These are phyloP conservation scores for Phlebopus sp. DNA, from an alignment of 1,284 basidiomycete genomes.

Conservation along the genomic window DNA sequence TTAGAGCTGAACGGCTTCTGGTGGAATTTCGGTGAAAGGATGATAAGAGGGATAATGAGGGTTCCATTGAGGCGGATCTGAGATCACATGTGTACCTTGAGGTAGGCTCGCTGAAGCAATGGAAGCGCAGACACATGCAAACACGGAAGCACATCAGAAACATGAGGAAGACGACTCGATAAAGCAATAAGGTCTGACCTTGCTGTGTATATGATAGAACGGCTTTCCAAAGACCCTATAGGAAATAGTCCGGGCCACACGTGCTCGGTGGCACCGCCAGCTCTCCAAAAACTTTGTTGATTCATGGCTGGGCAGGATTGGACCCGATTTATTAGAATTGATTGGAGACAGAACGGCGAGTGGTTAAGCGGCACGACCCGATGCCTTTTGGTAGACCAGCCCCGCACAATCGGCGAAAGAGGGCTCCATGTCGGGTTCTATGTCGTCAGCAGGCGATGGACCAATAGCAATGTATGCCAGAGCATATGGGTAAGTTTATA, in stretches of 20 bases:
- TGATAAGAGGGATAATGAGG: conserved; percentile 36
- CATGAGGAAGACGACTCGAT: conserved; percentile 24
- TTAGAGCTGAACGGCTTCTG: conserved; percentile 12
- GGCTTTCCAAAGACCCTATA: background rate
- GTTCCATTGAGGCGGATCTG: conserved; percentile 20
- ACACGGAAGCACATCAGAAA: conserved; percentile 25
- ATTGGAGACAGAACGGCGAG: conserved; percentile 30
- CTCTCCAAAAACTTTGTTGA: conserved; percentile 10
- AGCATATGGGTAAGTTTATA: conserved; percentile 8
- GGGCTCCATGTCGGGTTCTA: conserved; percentile 8
- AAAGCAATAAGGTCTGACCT: conserved; percentile 6
- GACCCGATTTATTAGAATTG: conserved; percentile 23
- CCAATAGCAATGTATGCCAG: conserved; percentile 17
- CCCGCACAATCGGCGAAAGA: conserved; percentile 25
- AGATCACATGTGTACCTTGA: conserved; percentile 22
- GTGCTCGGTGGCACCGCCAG: background rate
- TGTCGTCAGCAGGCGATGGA: conserved; percentile 8
- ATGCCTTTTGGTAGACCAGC: background rate
- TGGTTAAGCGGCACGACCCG: conserved; percentile 20
- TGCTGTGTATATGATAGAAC: conserved; percentile 17
- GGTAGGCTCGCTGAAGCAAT: conserved; percentile 22
- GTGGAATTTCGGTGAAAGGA: conserved; percentile 24
- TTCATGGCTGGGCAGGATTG: conserved; percentile 17
- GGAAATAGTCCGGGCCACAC: conserved; percentile 6
- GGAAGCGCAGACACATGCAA: conserved; percentile 13